Percentiles rank a stretch among this genome's conserved stretches.
These are phyloP conservation scores for Pseudofabraea citricarpa DNA, from an alignment of 2,329 filamentous ascomycete species.

Conservation along the genomic window DNA sequence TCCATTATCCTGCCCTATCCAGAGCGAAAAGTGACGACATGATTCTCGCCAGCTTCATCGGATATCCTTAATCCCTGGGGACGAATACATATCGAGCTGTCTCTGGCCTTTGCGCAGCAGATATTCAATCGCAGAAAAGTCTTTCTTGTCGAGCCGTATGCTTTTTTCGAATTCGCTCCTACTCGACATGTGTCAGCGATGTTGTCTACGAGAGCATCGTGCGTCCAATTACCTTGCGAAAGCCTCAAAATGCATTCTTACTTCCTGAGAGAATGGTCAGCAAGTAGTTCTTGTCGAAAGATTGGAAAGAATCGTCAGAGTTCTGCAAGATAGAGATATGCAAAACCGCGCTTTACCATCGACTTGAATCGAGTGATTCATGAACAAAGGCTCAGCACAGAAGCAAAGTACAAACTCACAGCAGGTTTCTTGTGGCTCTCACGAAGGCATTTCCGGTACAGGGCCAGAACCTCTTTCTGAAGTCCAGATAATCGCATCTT, in stretches of 20 bases:
- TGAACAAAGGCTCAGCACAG: too few species aligned
- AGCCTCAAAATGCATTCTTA: constrained; percentile 55
- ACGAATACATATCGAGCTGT: constrained; percentile 63
- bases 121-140: constrained; percentile 66
- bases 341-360: too few species aligned
- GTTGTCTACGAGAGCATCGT: background rate
- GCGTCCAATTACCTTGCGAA: constrained; percentile 53
- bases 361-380: too few species aligned
- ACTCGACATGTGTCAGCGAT: background rate
- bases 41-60: too few species aligned
- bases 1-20: background rate
- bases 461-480: constrained; percentile 79
- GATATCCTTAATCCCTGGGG: constrained; percentile 61
- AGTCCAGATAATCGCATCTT: constrained; percentile 70
- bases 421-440: constrained; percentile 75
- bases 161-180: constrained; percentile 74
- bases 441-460: constrained; percentile 84
- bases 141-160: constrained; percentile 56
- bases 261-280: constrained; percentile 36
- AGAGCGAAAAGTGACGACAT: too few species aligned
- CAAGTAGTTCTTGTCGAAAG: constrained; percentile 3
- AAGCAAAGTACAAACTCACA: constrained; percentile 42
- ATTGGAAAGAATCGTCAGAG: constrained; percentile 13
- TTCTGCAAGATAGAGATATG: constrained; percentile 2
- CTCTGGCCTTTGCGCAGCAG: constrained; percentile 60